Conservation (phyloP, 345 rosid genomes). For the Stellera chamaejasme region DNA sequence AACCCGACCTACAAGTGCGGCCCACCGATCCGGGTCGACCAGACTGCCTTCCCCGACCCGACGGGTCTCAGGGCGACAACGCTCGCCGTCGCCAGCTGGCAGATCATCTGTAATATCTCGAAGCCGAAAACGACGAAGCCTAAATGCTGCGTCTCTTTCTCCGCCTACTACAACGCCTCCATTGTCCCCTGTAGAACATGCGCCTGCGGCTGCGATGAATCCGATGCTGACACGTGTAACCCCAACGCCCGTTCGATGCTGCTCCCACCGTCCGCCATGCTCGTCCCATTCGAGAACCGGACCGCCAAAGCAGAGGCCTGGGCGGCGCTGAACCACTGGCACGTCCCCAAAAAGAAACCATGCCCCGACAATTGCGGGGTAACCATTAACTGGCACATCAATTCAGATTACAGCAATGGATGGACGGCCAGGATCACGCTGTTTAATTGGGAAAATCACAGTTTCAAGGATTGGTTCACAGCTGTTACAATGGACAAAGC, state of each 20-base stretch:
- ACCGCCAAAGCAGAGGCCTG: constrained; percentile 67
- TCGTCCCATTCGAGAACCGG: constrained; percentile 69
- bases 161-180: constrained; percentile 76
- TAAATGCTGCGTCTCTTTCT: constrained; percentile 87
- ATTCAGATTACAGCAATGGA: constrained; percentile 53
- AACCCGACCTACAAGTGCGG: constrained; percentile 72
- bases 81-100: constrained; percentile 65
- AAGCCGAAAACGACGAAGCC: constrained; percentile 48
- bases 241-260: constrained; percentile 42
- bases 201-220: constrained; percentile 73
- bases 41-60: constrained; percentile 65
- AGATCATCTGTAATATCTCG: constrained; percentile 73
- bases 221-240: constrained; percentile 38
- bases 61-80: constrained; percentile 44
- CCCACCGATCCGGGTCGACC: constrained; percentile 64
- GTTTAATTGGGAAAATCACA: constrained; percentile 61
- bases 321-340: constrained; percentile 46
- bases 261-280: constrained; percentile 70
- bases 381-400: constrained; percentile 86
- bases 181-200: constrained; percentile 84
- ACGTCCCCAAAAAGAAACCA: constrained; percentile 52
- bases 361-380: constrained; percentile 97
- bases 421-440: constrained; percentile 83
- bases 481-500: constrained; percentile 63
- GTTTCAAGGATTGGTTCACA: constrained; percentile 68